phyloP scores from a whole-genome alignment of 495 filamentous ascomycete species.

The Chaetomium fimeti region DNA sequence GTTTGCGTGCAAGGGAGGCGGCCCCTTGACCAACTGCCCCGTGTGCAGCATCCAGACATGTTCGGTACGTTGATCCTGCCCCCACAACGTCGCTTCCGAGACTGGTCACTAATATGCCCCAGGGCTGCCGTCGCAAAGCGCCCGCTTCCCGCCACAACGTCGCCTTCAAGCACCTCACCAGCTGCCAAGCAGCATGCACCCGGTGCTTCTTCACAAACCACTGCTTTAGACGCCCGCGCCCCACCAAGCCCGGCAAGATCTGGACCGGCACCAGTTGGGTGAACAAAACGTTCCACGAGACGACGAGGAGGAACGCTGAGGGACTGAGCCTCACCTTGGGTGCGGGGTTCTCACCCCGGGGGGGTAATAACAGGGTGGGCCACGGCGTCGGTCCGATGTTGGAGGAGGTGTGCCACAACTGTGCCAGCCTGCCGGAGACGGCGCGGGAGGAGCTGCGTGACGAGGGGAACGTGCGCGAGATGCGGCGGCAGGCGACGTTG shows the following conservation, averaged over 20 bases:
- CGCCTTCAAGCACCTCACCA: not conserved
- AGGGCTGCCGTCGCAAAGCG: not conserved
- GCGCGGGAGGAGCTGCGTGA: not conserved
- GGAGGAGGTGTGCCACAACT: not conserved
- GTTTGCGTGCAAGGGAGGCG: not conserved
- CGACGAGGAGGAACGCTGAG: not conserved
- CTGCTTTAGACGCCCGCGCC: not conserved
- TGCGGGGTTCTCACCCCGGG: not conserved
- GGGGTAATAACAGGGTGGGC: not conserved
- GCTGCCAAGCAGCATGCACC: constrained; percentile 1
- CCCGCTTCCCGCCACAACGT: not conserved
- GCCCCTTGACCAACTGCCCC: not conserved
- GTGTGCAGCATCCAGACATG: constrained; percentile 15
- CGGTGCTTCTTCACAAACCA: constrained; percentile 9
- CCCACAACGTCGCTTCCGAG: not conserved
- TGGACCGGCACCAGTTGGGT: not conserved
- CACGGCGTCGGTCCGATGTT: no score
- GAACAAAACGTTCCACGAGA: no score
- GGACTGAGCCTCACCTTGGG: no score
- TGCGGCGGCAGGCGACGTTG: not conserved
- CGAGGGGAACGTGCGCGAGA: not conserved
- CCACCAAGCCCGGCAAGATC: not conserved
- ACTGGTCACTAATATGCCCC: not conserved
- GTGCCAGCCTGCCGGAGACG: not conserved
- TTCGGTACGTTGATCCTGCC: not conserved